Conservation (phyloP, 192 early-diverging fungal genomes). For the Chytriomyces sp. region DNA sequence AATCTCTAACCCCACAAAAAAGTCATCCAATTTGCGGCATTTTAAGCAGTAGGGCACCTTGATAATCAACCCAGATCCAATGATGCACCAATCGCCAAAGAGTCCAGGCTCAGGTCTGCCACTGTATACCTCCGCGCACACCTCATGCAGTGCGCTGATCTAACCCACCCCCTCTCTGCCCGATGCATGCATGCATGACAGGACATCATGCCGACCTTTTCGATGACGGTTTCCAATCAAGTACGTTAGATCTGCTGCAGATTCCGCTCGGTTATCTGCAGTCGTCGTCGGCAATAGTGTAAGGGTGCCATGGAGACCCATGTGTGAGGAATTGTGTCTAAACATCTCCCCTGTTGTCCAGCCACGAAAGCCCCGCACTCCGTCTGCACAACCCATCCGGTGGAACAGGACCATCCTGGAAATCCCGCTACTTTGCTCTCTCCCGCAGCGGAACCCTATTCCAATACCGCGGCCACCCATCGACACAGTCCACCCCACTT, state of each 20-base stretch:
- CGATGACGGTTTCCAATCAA: background rate
- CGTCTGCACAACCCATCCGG: background rate
- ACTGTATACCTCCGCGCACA: background rate
- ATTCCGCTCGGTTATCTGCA: background rate
- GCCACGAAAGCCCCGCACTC: background rate
- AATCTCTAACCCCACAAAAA: no score
- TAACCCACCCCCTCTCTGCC: background rate
- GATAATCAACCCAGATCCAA: background rate
- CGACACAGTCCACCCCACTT: background rate
- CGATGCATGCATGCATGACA: no score
- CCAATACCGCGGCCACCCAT: background rate
- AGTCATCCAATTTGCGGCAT: no score
- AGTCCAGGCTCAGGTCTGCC: background rate
- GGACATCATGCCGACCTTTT: background rate
- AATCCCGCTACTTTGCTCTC: constrained; percentile 10
- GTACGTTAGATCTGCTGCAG: background rate
- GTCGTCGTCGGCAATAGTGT: background rate
- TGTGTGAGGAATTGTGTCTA: no score
- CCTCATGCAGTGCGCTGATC: background rate
- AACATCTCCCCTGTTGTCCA: no score
- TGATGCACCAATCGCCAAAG: background rate
- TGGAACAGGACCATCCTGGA: background rate
- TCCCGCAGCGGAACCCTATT: background rate
- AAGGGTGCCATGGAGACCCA: no score
- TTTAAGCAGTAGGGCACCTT: background rate